These are phyloP conservation scores for Carpinus viminea DNA, from an alignment of 306 rosid genomes.

Conservation along the genomic window DNA sequence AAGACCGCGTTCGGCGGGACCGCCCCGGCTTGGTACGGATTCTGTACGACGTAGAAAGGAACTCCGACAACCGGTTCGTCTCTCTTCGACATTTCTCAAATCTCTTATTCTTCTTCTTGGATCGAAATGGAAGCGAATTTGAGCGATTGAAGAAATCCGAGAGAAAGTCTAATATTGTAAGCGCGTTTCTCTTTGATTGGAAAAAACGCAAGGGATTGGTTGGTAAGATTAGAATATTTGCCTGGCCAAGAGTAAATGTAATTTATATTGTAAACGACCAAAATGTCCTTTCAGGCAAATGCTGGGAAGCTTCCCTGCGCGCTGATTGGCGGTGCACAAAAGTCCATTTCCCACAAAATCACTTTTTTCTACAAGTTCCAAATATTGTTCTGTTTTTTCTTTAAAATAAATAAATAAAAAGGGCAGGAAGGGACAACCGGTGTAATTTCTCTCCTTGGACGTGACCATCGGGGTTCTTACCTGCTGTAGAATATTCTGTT, in stretches of 20 bases:
- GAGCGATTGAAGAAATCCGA: background rate
- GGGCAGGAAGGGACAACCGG: too few species aligned
- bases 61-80: slow-evolving; percentile 60
- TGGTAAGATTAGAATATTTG: background rate
- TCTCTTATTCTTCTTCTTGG: background rate
- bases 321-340: background rate
- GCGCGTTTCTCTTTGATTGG: background rate
- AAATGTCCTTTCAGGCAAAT: background rate
- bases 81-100: slow-evolving; percentile 38
- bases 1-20: slow-evolving; percentile 66
- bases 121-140: background rate
- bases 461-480: too few species aligned
- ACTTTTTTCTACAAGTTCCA: too few species aligned
- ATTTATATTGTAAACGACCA: background rate
- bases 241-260: background rate
- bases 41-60: slow-evolving; percentile 46
- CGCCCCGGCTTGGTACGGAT: slow-evolving; percentile 57
- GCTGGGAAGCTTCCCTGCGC: background rate
- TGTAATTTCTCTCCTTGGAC: too few species aligned
- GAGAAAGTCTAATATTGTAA: background rate
- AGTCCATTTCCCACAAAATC: background rate
- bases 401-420: too few species aligned
- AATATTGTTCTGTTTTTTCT: background rate
- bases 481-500: too few species aligned
- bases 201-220: background rate